phyloP scores from a whole-genome alignment of 768 basidiomycete species.

The Lactarius sanguifluus region DNA sequence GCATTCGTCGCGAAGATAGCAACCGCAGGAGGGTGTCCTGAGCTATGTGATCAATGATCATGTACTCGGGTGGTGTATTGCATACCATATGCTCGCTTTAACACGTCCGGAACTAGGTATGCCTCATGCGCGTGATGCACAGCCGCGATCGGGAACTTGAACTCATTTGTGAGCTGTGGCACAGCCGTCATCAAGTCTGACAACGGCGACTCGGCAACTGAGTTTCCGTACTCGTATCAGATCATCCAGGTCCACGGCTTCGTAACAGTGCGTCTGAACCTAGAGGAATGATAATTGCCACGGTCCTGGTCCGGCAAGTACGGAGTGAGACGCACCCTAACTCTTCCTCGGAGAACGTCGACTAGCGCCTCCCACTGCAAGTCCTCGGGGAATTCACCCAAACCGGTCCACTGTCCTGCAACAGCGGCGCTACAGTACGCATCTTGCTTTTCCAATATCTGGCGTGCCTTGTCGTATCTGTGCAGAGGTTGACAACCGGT shows the following conservation, averaged over 20 bases:
- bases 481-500: slow-evolving; percentile 47
- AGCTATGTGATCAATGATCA: slow-evolving; percentile 7
- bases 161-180: slow-evolving; percentile 80
- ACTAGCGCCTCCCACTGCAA: slow-evolving; percentile 79
- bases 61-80: slow-evolving; percentile 2
- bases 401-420: slow-evolving; percentile 46
- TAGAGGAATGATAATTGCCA: slow-evolving; percentile 21
- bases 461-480: slow-evolving; percentile 63
- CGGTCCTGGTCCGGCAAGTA: slow-evolving; percentile 6
- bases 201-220: slow-evolving; percentile 11
- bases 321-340: slow-evolving; percentile 51
- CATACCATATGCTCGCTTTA: slow-evolving; percentile 64
- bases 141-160: slow-evolving; percentile 77
- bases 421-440: slow-evolving; percentile 56
- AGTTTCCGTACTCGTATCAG: slow-evolving; percentile 13
- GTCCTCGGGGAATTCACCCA: slow-evolving; percentile 64
- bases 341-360: slow-evolving; percentile 73
- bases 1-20: slow-evolving; percentile 83
- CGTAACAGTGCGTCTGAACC: slow-evolving; percentile 49
- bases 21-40: slow-evolving; percentile 61
- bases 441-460: slow-evolving; percentile 68
- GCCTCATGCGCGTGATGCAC: slow-evolving; percentile 90
- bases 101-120: slow-evolving; percentile 79
- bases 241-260: slow-evolving; percentile 41
- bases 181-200: slow-evolving; percentile 7